Percentiles rank a stretch among this genome's conserved stretches.
These are phyloP conservation scores for Salix arbutifolia DNA, from an alignment of 345 rosid species.

Conservation along the genomic window DNA sequence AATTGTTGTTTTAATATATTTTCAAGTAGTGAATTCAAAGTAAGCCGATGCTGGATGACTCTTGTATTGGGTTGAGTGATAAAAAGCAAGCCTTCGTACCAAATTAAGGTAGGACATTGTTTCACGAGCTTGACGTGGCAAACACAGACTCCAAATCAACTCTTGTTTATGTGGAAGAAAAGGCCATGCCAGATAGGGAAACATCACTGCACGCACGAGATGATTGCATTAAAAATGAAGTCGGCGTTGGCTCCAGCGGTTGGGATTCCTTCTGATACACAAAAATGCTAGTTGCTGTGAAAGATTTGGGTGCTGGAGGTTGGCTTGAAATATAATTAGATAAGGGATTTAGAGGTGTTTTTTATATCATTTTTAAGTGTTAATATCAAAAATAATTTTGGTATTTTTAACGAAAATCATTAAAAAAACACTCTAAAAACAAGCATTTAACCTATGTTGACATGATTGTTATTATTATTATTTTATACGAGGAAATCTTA, in stretches of 20 bases:
- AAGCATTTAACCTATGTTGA: too few species aligned
- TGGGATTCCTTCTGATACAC: neutral
- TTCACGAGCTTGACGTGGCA: neutral
- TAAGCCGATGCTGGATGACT: neutral
- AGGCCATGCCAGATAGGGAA: neutral
- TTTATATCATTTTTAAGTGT: too few species aligned
- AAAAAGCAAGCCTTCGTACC: neutral
- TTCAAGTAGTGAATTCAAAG: too few species aligned
- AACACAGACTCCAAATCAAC: neutral
- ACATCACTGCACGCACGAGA: neutral
- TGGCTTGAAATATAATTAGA: neutral
- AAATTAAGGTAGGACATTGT: neutral
- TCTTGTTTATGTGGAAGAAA: too few species aligned
- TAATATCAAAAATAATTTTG: too few species aligned
- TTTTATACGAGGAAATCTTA: too few species aligned
- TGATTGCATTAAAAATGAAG: neutral
- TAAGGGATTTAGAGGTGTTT: too few species aligned
- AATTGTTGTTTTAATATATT: too few species aligned
- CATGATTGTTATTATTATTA: too few species aligned
- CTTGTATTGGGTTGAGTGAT: neutral
- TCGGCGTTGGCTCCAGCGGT: neutral
- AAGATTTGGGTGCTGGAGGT: neutral
- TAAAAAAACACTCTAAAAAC: too few species aligned
- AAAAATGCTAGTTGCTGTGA: neutral
- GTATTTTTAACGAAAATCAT: too few species aligned